phyloP scores from a whole-genome alignment of 257 asterid species.

The Solanum sitiens region DNA sequence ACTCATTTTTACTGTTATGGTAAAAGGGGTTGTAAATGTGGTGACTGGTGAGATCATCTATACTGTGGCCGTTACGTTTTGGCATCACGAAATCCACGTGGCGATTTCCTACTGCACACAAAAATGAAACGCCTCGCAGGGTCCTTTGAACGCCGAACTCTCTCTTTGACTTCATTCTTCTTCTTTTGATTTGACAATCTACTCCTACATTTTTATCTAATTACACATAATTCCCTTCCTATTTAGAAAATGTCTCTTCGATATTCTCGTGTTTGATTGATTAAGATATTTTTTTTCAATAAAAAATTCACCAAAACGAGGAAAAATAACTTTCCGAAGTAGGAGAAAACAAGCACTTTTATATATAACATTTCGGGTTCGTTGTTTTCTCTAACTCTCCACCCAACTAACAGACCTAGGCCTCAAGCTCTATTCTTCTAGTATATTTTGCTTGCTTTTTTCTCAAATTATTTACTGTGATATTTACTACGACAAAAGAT shows the following conservation, averaged over 20 bases:
- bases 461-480: background rate
- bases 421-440: background rate
- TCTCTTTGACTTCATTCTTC: constrained; percentile 10
- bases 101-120: background rate
- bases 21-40: background rate
- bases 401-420: too few species aligned
- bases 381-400: too few species aligned
- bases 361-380: background rate
- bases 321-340: background rate
- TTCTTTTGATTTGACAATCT: background rate
- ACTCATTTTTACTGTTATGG: too few species aligned
- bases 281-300: background rate
- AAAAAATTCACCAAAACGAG: background rate
- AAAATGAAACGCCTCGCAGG: constrained; percentile 1
- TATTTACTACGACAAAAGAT: too few species aligned
- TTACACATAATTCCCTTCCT: background rate
- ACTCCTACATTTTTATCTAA: background rate
- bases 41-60: constrained; percentile 28
- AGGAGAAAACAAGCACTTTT: background rate
- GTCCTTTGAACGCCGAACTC: constrained; percentile 22
- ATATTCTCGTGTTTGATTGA: background rate
- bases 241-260: background rate
- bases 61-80: constrained; percentile 33
- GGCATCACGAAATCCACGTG: constrained; percentile 11
- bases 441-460: background rate